Evolutionary conservation across 2,329 filamentous ascomycete genomes (phyloP), one percentile per base, ranked within the genome.

Genomic region (Colletotrichum zoysiae): DNA sequence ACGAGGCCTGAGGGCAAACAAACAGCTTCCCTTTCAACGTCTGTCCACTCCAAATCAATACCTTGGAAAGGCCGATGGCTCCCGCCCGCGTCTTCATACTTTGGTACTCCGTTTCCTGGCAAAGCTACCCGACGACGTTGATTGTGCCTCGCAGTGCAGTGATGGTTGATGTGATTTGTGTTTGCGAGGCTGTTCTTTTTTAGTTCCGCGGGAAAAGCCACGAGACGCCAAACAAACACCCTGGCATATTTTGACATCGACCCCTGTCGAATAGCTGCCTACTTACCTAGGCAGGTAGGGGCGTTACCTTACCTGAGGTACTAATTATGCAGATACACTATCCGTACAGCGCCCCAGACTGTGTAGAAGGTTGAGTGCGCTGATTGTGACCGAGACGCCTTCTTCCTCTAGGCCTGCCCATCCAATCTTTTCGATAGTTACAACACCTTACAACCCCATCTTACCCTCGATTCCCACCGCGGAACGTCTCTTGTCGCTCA

Each of bases 401-500:
- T 59, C 58, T 51, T 40, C 30, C 26, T 26, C 40, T 51, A 30
- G 38, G 65, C 35, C 56, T 69, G 69, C 55, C 50, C 23, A 26
- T 69, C 55, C 38, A 42, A 48, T 33, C 44, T 46, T 56, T 58
- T 65, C 44, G 67, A 53, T 23, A 40, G 35, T 55, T 60, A 35
- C 58, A 67, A 35, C 58, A 67, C 44, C 12, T 55, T 50, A 48
- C 48, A 44, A 58, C 35, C 53, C 53, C 53, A 44, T 48, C 58
- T 38, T 23, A 59, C 30, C 44, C 65, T 55, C 59, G 57, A 48
- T 69, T 64, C 58, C 69, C 51, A 26, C 40, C 18, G 59, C 46
- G 53, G 69, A 69, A 68, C 69, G n/a, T 64, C 38, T 71, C 58
- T n/a, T 71, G 65, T 64, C 65, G 55, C 69, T 71, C 65, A 69